phyloP scores from a whole-genome alignment of 2,329 filamentous ascomycete species.

The Mycocentrospora acerina region DNA sequence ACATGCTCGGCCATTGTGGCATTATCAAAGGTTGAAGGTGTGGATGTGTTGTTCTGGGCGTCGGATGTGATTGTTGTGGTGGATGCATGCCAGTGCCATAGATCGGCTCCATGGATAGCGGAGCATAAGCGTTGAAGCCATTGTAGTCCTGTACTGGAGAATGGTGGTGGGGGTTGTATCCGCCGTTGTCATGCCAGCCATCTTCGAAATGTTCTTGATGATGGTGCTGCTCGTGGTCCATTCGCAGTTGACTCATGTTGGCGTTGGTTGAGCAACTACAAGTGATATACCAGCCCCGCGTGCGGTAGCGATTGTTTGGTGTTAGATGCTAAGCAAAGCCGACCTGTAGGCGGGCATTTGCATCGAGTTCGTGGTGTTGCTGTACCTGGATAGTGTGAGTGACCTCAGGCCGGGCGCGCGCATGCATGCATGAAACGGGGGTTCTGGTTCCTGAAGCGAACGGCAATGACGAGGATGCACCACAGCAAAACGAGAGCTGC shows the following conservation, averaged over 20 bases:
- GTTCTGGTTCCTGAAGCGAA: conserved; percentile 39
- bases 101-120: conserved; percentile 44
- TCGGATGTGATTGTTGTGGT: conserved; percentile 31
- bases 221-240: conserved; percentile 44
- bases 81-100: conserved; percentile 42
- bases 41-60: conserved; percentile 40
- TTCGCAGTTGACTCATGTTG: conserved; percentile 45
- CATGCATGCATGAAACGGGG: conserved; percentile 43
- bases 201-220: conserved; percentile 40
- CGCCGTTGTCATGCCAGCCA: conserved; percentile 34
- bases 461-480: conserved; percentile 26
- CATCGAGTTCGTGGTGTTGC: conserved; percentile 19
- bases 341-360: conserved; percentile 35
- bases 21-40: conserved; percentile 46
- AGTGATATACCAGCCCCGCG: conserved; percentile 25
- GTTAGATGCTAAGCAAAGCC: conserved; percentile 28
- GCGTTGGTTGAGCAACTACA: conserved; percentile 16
- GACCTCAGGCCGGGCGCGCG: conserved; percentile 35
- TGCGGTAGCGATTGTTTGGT: conserved; percentile 26
- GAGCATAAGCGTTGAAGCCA: conserved; percentile 40
- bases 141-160: conserved; percentile 45
- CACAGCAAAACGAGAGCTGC: conserved; percentile 22
- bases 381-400: conserved; percentile 33
- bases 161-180: conserved; percentile 40
- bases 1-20: conserved; percentile 45